Evolutionary conservation across 257 asterid species (phyloP).

Genomic region (Ophiorrhiza pumila): DNA sequence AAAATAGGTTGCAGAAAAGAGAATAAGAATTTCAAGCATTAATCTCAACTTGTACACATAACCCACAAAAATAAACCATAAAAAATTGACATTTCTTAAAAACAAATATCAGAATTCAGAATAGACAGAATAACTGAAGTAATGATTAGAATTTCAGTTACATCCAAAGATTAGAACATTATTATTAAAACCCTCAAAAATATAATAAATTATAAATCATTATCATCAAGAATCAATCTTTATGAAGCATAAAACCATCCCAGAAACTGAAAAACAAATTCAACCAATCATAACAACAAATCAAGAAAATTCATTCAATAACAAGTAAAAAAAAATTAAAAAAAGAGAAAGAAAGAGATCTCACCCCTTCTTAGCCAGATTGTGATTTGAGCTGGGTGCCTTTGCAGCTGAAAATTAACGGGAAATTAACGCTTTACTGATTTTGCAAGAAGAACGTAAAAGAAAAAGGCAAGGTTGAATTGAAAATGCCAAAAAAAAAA

Average conservation of each 20-base stretch:
- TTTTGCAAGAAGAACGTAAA: not conserved
- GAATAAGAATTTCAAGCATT: too few relatives aligned
- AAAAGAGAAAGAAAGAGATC: not conserved
- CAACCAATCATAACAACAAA: not conserved
- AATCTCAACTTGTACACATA: not conserved
- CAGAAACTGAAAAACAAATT: not conserved
- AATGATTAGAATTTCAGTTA: not conserved
- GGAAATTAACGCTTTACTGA: not conserved
- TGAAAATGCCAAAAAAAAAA: not conserved
- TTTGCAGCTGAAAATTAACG: not conserved
- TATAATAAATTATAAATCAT: not conserved
- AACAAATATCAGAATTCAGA: not conserved
- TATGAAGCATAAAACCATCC: not conserved
- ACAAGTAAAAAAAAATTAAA: not conserved
- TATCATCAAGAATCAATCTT: not conserved
- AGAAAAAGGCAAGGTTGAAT: not conserved
- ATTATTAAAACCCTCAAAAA: not conserved
- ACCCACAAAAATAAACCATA: not conserved
- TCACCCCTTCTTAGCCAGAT: slow-evolving; percentile 72
- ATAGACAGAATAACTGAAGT: not conserved
- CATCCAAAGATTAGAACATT: not conserved
- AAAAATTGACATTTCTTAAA: not conserved
- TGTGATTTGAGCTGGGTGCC: slow-evolving; percentile 16
- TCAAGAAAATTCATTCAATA: not conserved
- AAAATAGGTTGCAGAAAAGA: not conserved